Evolutionary conservation across 179 eudicot genomes (phyloP).

Genomic region (Spinacia oleracea): DNA sequence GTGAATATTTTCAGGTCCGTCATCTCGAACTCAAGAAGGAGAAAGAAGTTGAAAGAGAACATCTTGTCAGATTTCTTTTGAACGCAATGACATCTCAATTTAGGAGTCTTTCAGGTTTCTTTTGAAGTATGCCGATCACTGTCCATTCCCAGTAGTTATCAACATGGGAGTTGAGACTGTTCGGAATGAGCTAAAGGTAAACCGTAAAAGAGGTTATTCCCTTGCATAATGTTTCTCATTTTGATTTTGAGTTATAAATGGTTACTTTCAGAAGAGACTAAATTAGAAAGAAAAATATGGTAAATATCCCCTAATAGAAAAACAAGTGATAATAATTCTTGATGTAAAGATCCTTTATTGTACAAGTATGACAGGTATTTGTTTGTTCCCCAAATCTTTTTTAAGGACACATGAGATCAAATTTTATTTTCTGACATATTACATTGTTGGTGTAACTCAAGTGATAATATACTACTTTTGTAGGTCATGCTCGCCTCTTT

Average conservation of each 20-base stretch:
- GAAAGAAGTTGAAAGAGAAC: constrained; percentile 67
- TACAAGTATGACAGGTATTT: neutral
- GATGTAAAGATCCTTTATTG: neutral
- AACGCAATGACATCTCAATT: constrained; percentile 81
- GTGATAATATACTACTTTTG: neutral
- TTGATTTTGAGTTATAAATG: neutral
- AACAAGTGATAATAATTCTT: neutral
- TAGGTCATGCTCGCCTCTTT: neutral
- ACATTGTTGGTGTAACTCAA: neutral
- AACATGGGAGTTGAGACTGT: neutral
- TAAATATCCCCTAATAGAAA: neutral
- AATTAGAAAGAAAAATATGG: neutral
- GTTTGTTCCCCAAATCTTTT: neutral
- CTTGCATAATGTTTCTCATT: neutral
- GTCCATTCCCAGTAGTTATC: neutral
- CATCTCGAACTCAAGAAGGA: constrained; percentile 85
- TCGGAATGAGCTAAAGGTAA: constrained; percentile 18
- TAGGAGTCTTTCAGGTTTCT: constrained; percentile 64
- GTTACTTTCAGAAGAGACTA: neutral
- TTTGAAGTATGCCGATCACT: constrained; percentile 38
- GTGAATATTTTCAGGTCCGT: constrained; percentile 56
- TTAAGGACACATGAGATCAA: neutral
- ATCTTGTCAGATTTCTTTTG: constrained; percentile 63
- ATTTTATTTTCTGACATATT: neutral
- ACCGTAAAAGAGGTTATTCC: neutral